Percentiles rank a stretch among this genome's conserved stretches.
Evolutionary conservation across 306 rosid species (phyloP).

Genomic region (Lathyrus tuberosus): DNA sequence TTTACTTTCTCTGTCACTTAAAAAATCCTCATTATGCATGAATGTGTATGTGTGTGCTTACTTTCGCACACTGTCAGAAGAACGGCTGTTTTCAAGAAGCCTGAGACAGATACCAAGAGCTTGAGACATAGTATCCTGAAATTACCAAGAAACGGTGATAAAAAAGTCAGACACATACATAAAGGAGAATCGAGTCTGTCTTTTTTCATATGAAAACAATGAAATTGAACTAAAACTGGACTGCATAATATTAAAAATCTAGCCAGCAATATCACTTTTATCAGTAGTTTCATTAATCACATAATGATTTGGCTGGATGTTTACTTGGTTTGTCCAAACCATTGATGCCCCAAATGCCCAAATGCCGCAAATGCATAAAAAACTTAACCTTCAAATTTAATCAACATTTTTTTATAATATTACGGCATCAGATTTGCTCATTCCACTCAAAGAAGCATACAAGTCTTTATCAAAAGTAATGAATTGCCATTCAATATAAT

Average conservation of each 20-base stretch:
- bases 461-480: not conserved
- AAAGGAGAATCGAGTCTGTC: constrained; percentile 25
- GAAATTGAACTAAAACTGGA: constrained; percentile 9
- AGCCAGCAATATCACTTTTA: not conserved
- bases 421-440: not conserved
- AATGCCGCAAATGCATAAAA: constrained; percentile 8
- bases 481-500: not conserved
- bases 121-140: constrained; percentile 86
- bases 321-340: constrained; percentile 22
- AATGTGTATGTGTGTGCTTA: constrained; percentile 36
- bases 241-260: constrained; percentile 11
- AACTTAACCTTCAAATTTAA: constrained; percentile 8
- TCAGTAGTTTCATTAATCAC: constrained; percentile 26
- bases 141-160: constrained; percentile 33
- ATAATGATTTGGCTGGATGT: constrained; percentile 15
- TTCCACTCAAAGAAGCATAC: constrained; percentile 2
- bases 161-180: constrained; percentile 24
- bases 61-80: constrained; percentile 93
- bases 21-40: not conserved
- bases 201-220: constrained; percentile 19
- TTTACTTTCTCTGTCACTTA: not conserved
- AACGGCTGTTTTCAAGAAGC: constrained; percentile 85
- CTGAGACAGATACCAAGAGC: constrained; percentile 94
- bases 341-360: constrained; percentile 6
- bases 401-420: not conserved